Evolutionary conservation across 1,284 basidiomycete species (phyloP), one percentile per base, ranked within the genome.

Genomic region (Malassezia vespertilionis): DNA sequence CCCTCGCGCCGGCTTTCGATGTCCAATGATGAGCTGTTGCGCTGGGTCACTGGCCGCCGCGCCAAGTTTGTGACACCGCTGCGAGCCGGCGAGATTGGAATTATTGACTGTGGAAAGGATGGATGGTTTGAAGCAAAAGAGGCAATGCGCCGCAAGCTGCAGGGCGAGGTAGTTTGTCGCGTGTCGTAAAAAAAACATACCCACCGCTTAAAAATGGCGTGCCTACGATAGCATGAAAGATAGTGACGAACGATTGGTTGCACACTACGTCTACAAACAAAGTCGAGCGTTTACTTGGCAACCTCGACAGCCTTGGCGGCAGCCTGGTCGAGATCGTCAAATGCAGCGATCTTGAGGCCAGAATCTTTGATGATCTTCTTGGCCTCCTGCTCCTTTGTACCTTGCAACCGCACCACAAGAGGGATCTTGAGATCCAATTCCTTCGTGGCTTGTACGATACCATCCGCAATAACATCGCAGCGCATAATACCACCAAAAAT

Each of bases 391-490:
- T 96, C 91, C 74, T 90, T 96, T 20, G 90, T 97, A 39, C 91
- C 91, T 75, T 97, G 95, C 57, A 97, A 76, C 56, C 91, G 79
- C 37, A 97, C 93, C 51, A 97, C 80, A 36, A 97, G 74, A 37
- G 93, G 93, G 55, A 97, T 83, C 14, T 72, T 78, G 48, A 99
- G 75, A 40, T 81, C 74, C 32, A 99, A 78, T 71, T 96, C 90
- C 73, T 86, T 86, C 37, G 90, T 88, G 20, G 91, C 91, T 70
- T 87, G 88, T 76, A 99, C 96, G 71, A 97, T 91, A 72, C 91
- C 91, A 74, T 74, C 71, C 8, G 73, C 73, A 48, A 74, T 73
- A 32, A 74, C 75, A 71, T 97, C 93, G 69, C 91, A 97, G 67
- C 91, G 82, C 88, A 99, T 97, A 75, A 95, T 97, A 71, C 82